These are phyloP conservation scores for Fusarium tuaranense DNA, from an alignment of 2,329 filamentous ascomycete species.

Conservation along the genomic window DNA sequence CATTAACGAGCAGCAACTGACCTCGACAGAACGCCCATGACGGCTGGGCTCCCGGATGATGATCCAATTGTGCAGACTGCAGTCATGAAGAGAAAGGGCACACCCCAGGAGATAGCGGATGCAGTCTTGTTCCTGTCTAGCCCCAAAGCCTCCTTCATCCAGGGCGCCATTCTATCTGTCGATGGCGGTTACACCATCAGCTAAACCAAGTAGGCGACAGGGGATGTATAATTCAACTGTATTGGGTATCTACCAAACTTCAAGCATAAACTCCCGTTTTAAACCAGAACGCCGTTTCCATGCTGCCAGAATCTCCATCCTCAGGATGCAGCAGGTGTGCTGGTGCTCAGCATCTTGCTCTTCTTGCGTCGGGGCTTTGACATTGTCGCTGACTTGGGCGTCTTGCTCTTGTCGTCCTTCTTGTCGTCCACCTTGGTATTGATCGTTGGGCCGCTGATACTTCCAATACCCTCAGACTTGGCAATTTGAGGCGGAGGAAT, in stretches of 20 bases:
- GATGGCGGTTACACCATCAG: slow-evolving; percentile 59
- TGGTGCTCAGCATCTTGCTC: slow-evolving; percentile 57
- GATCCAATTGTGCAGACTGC: slow-evolving; percentile 49
- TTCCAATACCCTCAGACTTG: slow-evolving; percentile 48
- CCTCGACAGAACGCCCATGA: slow-evolving; percentile 55
- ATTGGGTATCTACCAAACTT: slow-evolving; percentile 41
- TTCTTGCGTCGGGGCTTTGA: slow-evolving; percentile 61
- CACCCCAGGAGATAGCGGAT: slow-evolving; percentile 60
- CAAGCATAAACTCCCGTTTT: not conserved
- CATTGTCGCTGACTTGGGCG: slow-evolving; percentile 54
- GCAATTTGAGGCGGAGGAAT: slow-evolving; percentile 48
- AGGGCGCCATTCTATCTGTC: slow-evolving; percentile 56
- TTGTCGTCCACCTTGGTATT: slow-evolving; percentile 58
- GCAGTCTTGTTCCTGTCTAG: slow-evolving; percentile 58
- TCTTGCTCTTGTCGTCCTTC: slow-evolving; percentile 61
- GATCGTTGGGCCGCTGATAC: slow-evolving; percentile 51
- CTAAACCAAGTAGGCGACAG: not conserved
- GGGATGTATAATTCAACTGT: slow-evolving; percentile 8
- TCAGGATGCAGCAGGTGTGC: slow-evolving; percentile 49
- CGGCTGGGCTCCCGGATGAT: slow-evolving; percentile 51
- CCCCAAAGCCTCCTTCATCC: slow-evolving; percentile 59
- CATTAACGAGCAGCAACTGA: not conserved
- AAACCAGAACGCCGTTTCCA: slow-evolving; percentile 14
- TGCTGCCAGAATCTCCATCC: not conserved
- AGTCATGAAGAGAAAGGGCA: slow-evolving; percentile 55